Base-by-base conservation (phyloP, 2,329 filamentous ascomycete genomes). In the Sporothrix euskadiensis region DNA sequence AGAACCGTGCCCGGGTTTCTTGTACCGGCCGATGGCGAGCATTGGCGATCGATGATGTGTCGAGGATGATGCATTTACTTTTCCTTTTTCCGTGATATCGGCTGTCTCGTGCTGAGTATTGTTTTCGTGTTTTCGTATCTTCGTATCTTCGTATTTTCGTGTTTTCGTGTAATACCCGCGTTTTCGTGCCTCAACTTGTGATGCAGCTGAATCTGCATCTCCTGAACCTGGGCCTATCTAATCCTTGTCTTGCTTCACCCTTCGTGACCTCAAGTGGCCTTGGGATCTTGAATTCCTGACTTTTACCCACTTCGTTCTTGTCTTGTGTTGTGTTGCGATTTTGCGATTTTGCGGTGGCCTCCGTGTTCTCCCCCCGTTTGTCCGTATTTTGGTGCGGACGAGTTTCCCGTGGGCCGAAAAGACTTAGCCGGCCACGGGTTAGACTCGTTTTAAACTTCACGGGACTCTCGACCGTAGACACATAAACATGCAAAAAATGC, bases 341-440 rank as follows among this genome's bases (percentile, higher is more conserved):
- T 26, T 63, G 49, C 12, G 35, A 22, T 6, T 44, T 49, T 5
- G 22, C 26, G 44, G 8, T 10, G 3, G 19, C 19, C 30, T 54
- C 32, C 49, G 22, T 41, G 10, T 5, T 69, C 66, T 39, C 5
- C 32, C 49, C 47, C 68, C 68, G 52, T 44, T 70, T 26, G 49
- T 32, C 68, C 68, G 68, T 70, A 26, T 54, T 57, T 57, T 35
- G 26, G 26, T n/a, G 9, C 32, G n/a, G 52, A 3, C 26, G 52
- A n/a, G 19, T 70, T 57, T 70, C 68, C 68, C 49, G 49, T 70
- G 49, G 68, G 68, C 68, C 68, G 68, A 70, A 70, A 59, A 32
- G 52, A 12, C 69, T 47, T 47, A 59, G 16, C 69, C 69, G 22
- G 69, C 39, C 32, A 7, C 59, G 63, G 41, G 2, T 12, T 10